Base-by-base conservation (phyloP, 306 rosid genomes). In the Mimosa pudica region DNA sequence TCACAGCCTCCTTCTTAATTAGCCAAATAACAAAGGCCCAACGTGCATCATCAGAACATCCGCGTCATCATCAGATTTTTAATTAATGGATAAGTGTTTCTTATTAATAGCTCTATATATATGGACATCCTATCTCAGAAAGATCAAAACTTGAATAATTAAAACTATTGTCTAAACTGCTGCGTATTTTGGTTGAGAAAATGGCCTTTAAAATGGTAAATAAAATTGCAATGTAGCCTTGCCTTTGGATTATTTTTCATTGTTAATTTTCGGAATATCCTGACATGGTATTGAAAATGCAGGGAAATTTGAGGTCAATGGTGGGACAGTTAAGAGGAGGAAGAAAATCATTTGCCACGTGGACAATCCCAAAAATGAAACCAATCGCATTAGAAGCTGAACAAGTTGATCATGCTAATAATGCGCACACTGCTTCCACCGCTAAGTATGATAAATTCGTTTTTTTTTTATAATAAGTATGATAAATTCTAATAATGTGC, bases 341-440 rank as follows among this genome's bases (percentile, higher is more conserved):
- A 86, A 83, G 73, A 42, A 51, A 83, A 61, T 62, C 78, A 9
- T 12, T 86, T 63, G 75, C 70, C 0, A 80, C 73, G 6, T 13
- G 73, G 41, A 82, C 86, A 4, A 17, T 10, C 48, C 88, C 86
- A 49, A 85, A 85, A 76, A 4, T 79, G 84, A 85, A 76, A 24
- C 61, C 84, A 1, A 18, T 63, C 33, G 0, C 82, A 32, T 7
- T 79, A 2, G 42, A 38, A 38, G 38, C 61, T 4, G 2, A 70
- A 17, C 6, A 47, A 46, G 16, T 71, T 61, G 8, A 75, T 61
- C 16, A 10, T 20, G 67, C 41, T 2, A 57, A 57, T 2, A 8
- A 1, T 24, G 30, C 12, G 4, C 63, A 18, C 0, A 32, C 11
- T 4, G 17, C 4, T 18, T 45, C 85, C 14, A 33, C 45, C 30